A percentile compares a stretch with the other conserved stretches of the same genome.
Conservation (phyloP, 305 asterid genomes). For the Ilex paraguariensis region DNA sequence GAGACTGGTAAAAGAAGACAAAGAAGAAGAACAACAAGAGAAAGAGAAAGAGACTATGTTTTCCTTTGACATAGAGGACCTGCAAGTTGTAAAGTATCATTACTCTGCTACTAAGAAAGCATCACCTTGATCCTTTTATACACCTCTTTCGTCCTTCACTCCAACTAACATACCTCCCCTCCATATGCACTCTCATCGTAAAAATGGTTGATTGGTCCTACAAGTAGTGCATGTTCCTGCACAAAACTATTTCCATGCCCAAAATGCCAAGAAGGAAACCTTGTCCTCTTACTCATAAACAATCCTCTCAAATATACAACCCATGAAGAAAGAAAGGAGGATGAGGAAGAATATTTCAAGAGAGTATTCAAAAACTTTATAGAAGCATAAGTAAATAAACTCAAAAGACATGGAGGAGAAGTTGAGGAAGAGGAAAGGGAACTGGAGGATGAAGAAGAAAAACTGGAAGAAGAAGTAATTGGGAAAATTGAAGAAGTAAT, state of each 20-base stretch:
- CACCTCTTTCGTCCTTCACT: slow-evolving; percentile 57
- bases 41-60: not conserved
- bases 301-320: not conserved
- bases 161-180: slow-evolving; percentile 43
- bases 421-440: slow-evolving; percentile 25
- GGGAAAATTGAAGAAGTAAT: not conserved
- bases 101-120: slow-evolving; percentile 22
- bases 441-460: not conserved
- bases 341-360: not conserved
- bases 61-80: slow-evolving; percentile 19
- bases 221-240: slow-evolving; percentile 69
- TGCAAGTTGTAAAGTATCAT: slow-evolving; percentile 32
- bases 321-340: slow-evolving; percentile 15
- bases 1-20: slow-evolving; percentile 15
- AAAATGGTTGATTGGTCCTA: slow-evolving; percentile 65
- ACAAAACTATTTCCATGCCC: slow-evolving; percentile 44
- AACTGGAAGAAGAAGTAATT: slow-evolving; percentile 5
- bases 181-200: slow-evolving; percentile 56
- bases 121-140: slow-evolving; percentile 44
- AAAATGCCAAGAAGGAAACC: slow-evolving; percentile 6
- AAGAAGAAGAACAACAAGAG: slow-evolving; percentile 10
- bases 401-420: not conserved
- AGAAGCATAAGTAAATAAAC: not conserved
- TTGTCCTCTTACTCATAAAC: slow-evolving; percentile 12
- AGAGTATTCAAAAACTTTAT: not conserved